A percentile compares a stretch with the other conserved stretches of the same genome.
These are phyloP conservation scores for Brassica balearica DNA, from an alignment of 441 rosid species.

Conservation along the genomic window DNA sequence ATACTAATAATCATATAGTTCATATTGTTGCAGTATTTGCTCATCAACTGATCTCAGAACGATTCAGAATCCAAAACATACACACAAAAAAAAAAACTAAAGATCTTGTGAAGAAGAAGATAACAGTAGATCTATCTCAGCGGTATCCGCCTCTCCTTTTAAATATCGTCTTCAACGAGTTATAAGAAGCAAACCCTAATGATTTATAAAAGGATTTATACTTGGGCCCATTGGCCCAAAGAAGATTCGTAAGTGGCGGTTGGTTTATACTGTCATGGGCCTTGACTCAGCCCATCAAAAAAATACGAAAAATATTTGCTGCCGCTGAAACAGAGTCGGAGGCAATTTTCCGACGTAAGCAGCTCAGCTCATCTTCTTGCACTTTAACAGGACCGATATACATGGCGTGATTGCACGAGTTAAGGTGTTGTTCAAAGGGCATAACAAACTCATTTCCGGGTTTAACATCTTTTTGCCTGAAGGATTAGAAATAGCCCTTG, in stretches of 20 bases:
- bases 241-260: background rate
- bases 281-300: background rate
- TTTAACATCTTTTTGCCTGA: too few relatives aligned
- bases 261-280: background rate
- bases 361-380: background rate
- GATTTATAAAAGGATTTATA: background rate
- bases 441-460: too few relatives aligned
- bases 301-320: background rate
- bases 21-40: constrained; percentile 76
- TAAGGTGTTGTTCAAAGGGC: too few relatives aligned
- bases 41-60: constrained; percentile 52
- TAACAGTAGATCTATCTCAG: background rate
- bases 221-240: background rate
- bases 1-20: constrained; percentile 64
- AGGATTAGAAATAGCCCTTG: too few relatives aligned
- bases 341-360: background rate
- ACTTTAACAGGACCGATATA: too few relatives aligned
- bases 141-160: background rate
- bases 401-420: too few relatives aligned
- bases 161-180: constrained; percentile 18
- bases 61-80: background rate
- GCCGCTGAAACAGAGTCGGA: background rate
- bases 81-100: too few relatives aligned
- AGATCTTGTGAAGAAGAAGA: background rate
- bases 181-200: constrained; percentile 5